Evolutionary conservation across 768 basidiomycete species (phyloP).

Genomic region (Naganishia antarctica): DNA sequence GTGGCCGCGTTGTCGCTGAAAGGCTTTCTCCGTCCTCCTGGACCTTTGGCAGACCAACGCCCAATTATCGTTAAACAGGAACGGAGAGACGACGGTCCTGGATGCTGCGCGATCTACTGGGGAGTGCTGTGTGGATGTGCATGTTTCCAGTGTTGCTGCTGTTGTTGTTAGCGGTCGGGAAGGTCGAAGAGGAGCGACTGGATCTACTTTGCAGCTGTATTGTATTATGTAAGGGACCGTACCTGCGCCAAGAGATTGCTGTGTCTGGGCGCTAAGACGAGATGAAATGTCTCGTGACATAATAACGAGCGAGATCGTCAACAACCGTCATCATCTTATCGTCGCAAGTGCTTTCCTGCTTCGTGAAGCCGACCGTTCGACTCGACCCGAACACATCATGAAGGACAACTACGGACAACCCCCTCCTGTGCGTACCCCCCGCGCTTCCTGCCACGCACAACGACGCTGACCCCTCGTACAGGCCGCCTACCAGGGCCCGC

Average conservation of each 20-base stretch:
- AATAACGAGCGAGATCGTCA: too few species aligned
- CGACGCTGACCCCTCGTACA: neutral
- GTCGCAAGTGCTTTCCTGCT: neutral
- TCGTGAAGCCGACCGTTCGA: neutral
- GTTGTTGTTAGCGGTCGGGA: neutral
- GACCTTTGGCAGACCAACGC: neutral
- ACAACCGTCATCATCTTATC: too few species aligned
- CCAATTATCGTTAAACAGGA: conserved; percentile 2
- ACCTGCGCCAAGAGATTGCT: too few species aligned
- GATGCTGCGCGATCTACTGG: conserved; percentile 4
- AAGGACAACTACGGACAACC: neutral
- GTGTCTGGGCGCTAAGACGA: too few species aligned
- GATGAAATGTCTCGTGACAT: too few species aligned
- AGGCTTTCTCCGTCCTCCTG: neutral
- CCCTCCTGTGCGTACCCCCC: neutral
- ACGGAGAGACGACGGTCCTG: neutral
- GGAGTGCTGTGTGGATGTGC: conserved; percentile 1
- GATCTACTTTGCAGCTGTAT: neutral
- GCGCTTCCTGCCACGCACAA: neutral
- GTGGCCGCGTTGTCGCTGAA: neutral
- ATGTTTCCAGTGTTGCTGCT: conserved; percentile 18
- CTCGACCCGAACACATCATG: neutral
- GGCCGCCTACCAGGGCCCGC: conserved; percentile 11
- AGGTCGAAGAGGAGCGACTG: neutral
- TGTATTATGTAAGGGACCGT: too few species aligned